Conservation (phyloP, 2,329 filamentous ascomycete species). For the Trichoderma arundinaceum region DNA sequence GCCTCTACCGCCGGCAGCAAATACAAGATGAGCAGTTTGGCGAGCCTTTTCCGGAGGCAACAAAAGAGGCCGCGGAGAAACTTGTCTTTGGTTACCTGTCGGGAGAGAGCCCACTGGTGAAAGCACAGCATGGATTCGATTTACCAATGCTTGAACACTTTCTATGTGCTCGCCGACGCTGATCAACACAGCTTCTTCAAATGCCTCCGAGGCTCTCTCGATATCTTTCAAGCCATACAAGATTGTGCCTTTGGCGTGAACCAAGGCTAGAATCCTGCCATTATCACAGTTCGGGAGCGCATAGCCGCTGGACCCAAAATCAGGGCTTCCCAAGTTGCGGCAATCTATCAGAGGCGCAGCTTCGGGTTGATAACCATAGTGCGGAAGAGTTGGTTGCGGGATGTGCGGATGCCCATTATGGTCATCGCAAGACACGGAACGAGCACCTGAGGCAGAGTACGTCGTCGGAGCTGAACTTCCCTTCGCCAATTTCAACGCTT, state of each 20-base stretch:
- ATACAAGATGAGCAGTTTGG: slow-evolving; percentile 81
- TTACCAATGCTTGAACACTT: slow-evolving; percentile 79
- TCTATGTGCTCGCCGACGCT: slow-evolving; percentile 73
- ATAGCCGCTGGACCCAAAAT: slow-evolving; percentile 65
- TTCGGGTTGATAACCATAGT: neutral
- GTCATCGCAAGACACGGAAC: neutral
- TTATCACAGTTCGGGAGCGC: slow-evolving; percentile 85
- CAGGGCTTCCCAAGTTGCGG: slow-evolving; percentile 36
- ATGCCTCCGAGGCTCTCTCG: slow-evolving; percentile 78
- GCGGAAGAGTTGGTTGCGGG: neutral
- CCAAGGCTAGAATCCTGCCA: slow-evolving; percentile 87
- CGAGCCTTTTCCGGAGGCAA: slow-evolving; percentile 84
- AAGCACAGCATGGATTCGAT: slow-evolving; percentile 74
- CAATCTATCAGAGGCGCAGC: neutral
- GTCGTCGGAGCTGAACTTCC: neutral
- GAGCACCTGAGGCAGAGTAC: neutral
- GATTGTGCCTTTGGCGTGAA: slow-evolving; percentile 99
- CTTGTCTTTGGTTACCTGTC: slow-evolving; percentile 30
- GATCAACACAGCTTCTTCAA: slow-evolving; percentile 93
- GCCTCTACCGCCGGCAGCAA: slow-evolving; percentile 72
- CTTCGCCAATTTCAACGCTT: slow-evolving; percentile 61
- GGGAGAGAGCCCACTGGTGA: slow-evolving; percentile 43
- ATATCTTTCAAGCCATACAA: slow-evolving; percentile 89
- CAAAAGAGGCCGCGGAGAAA: slow-evolving; percentile 63
- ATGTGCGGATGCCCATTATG: neutral